Conservation (phyloP, 495 filamentous ascomycete genomes). For the Apodospora peruviana region DNA sequence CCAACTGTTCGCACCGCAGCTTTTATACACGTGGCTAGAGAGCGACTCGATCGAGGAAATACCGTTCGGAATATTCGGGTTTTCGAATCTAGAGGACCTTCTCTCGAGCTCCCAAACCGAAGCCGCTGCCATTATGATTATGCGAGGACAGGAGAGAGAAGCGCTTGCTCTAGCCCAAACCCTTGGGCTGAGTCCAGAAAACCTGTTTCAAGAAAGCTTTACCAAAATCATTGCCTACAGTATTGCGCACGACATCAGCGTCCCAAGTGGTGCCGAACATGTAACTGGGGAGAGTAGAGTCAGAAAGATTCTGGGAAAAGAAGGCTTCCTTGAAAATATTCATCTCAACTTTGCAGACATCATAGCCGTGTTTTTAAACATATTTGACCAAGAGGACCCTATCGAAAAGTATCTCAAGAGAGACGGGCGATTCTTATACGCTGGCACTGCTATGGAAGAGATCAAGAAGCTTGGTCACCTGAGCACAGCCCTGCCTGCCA, state of each 20-base stretch:
- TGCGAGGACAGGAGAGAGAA: slow-evolving; percentile 67
- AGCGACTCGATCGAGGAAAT: slow-evolving; percentile 57
- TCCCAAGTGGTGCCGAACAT: slow-evolving; percentile 49
- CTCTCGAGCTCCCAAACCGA: slow-evolving; percentile 72
- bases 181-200: slow-evolving; percentile 47
- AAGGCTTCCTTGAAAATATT: slow-evolving; percentile 54
- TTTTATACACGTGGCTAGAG: slow-evolving; percentile 90
- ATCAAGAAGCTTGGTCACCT: slow-evolving; percentile 65
- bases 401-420: slow-evolving; percentile 68
- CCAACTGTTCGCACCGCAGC: slow-evolving; percentile 80
- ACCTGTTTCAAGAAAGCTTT: slow-evolving; percentile 65
- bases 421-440: slow-evolving; percentile 50
- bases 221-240: slow-evolving; percentile 78
- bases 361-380: slow-evolving; percentile 68
- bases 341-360: slow-evolving; percentile 69
- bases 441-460: slow-evolving; percentile 54
- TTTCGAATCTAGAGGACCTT: slow-evolving; percentile 60
- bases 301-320: slow-evolving; percentile 61
- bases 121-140: slow-evolving; percentile 73
- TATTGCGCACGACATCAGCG: slow-evolving; percentile 69
- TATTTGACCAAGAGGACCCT: slow-evolving; percentile 61
- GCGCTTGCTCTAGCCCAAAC: slow-evolving; percentile 50
- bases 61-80: slow-evolving; percentile 79
- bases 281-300: slow-evolving; percentile 62
- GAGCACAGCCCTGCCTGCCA: slow-evolving; percentile 53